A percentile compares a stretch with the other conserved stretches of the same genome.
Evolutionary conservation across 176 grass and related monocot species (phyloP).

Genomic region (Alloteropsis semialata): DNA sequence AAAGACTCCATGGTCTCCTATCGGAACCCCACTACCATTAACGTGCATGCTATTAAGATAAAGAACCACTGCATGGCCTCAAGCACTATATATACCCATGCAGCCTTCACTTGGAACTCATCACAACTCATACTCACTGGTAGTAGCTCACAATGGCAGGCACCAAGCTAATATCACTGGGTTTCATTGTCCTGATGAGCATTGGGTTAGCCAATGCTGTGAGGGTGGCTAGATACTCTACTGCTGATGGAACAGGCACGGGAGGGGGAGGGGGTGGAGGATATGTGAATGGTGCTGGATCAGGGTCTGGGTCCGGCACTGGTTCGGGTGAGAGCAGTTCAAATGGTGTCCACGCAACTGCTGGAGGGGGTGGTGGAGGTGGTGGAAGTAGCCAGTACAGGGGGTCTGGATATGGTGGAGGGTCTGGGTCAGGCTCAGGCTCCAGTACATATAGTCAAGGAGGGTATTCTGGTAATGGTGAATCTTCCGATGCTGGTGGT

Average conservation of each 20-base stretch:
- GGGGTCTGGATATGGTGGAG: not conserved
- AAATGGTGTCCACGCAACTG: not conserved
- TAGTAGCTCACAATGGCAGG: not conserved
- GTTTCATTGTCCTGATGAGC: constrained; percentile 10
- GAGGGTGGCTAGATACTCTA: constrained; percentile 20
- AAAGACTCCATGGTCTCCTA: not conserved
- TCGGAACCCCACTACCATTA: not conserved
- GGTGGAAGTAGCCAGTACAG: not conserved
- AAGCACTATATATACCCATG: constrained; percentile 21
- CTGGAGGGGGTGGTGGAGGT: not conserved
- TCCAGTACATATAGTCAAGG: not conserved
- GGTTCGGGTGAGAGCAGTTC: not conserved
- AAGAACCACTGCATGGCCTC: not conserved
- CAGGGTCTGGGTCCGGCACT: not conserved
- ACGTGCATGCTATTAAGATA: not conserved
- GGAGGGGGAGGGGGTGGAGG: not conserved
- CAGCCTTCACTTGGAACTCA: not conserved
- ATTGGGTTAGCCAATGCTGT: constrained; percentile 10
- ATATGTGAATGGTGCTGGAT: not conserved
- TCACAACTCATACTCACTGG: not conserved
- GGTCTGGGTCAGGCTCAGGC: not conserved
- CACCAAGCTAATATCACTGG: not conserved
- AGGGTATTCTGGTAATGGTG: not conserved
- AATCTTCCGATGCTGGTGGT: not conserved
- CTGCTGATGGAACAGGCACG: not conserved